These are phyloP conservation scores for Sarocladiaceae sp. DNA, from an alignment of 2,329 filamentous ascomycete genomes.

Conservation along the genomic window DNA sequence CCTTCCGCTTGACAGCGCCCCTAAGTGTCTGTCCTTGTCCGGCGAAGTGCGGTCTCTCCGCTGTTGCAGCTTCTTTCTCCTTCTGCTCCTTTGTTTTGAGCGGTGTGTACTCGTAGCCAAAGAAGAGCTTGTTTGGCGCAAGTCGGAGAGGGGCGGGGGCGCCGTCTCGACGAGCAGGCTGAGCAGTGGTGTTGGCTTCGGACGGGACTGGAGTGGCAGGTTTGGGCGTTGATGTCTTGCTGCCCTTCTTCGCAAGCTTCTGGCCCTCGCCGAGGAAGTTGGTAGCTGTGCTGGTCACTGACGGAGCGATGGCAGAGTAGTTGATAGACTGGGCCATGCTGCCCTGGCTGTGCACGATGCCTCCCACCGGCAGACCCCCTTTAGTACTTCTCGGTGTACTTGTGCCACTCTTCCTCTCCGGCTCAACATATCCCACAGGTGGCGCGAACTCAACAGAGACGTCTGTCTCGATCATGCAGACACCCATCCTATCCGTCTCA, in stretches of 20 bases:
- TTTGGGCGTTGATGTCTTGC: slow-evolving; percentile 61
- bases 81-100: slow-evolving; percentile 72
- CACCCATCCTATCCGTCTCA: slow-evolving; percentile 71
- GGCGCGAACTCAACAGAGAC: slow-evolving; percentile 93
- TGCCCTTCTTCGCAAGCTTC: slow-evolving; percentile 74
- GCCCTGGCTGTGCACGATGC: slow-evolving; percentile 74
- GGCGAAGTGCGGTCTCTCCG: slow-evolving; percentile 67
- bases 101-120: slow-evolving; percentile 89
- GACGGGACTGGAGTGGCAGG: slow-evolving; percentile 61
- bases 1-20: slow-evolving; percentile 65
- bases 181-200: slow-evolving; percentile 16
- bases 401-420: slow-evolving; percentile 70
- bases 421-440: slow-evolving; percentile 90
- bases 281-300: slow-evolving; percentile 62
- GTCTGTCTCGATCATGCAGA: slow-evolving; percentile 95
- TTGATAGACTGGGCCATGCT: slow-evolving; percentile 99
- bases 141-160: slow-evolving; percentile 82
- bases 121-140: slow-evolving; percentile 87
- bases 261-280: slow-evolving; percentile 79
- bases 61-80: slow-evolving; percentile 56
- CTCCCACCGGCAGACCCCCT: slow-evolving; percentile 61
- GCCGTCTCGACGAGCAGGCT: slow-evolving; percentile 49
- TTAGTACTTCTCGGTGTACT: slow-evolving; percentile 72
- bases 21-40: slow-evolving; percentile 79
- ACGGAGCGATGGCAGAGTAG: slow-evolving; percentile 83